Percentiles rank a stretch among this genome's conserved stretches.
phyloP scores from a whole-genome alignment of 345 rosid species.

The Garcia nutans region DNA sequence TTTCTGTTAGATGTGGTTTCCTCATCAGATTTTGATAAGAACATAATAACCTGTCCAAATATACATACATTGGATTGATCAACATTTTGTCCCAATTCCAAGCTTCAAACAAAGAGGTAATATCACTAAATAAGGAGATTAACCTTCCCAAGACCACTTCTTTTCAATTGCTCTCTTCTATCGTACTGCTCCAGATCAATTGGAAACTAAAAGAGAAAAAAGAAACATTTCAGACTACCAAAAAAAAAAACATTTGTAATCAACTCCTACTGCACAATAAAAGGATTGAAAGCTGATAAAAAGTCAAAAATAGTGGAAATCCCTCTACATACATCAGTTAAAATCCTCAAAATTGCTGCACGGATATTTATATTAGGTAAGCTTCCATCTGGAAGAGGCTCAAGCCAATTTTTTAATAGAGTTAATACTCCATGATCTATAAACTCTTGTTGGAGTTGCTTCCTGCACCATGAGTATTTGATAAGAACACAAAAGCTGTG shows the following conservation, averaged over 20 bases:
- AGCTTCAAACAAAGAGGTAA: not conserved
- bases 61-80: not conserved
- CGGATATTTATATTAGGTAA: conserved; percentile 94
- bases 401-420: conserved; percentile 91
- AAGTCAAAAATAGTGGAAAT: conserved; percentile 4
- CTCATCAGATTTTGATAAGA: conserved; percentile 95
- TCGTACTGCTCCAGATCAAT: conserved; percentile 94
- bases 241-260: not conserved
- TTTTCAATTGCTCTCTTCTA: conserved; percentile 88
- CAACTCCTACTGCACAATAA: not conserved
- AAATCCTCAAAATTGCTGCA: conserved; percentile 72
- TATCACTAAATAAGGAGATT: not conserved
- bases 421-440: conserved; percentile 93
- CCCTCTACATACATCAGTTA: conserved; percentile 60
- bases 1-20: conserved; percentile 89
- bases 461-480: conserved; percentile 46
- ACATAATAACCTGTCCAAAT: conserved; percentile 82
- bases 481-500: conserved; percentile 1
- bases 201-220: conserved; percentile 59
- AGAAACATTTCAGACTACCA: conserved; percentile 22
- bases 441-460: conserved; percentile 94
- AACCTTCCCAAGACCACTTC: conserved; percentile 99
- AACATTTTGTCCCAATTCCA: not conserved
- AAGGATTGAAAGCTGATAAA: conserved; percentile 1
- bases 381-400: conserved; percentile 98